Evolutionary conservation across 1,284 basidiomycete species (phyloP).

Genomic region (Exobasidium cylindrosporum): DNA sequence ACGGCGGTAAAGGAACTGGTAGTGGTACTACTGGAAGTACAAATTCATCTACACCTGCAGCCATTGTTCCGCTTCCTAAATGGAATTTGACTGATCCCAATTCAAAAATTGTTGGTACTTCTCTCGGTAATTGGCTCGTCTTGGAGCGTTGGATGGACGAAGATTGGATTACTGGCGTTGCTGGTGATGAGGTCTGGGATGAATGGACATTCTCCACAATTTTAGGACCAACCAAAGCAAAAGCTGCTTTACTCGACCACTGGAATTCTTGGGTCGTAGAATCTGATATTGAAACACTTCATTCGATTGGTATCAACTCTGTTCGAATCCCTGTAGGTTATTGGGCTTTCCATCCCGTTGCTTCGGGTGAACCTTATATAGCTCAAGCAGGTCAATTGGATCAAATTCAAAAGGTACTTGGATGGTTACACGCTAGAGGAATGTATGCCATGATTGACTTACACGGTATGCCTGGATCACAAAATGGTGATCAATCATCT

Average conservation of each 20-base stretch:
- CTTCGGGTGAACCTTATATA: constrained; percentile 35
- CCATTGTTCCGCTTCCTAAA: constrained; percentile 34
- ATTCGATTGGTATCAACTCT: constrained; percentile 49
- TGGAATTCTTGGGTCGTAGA: constrained; percentile 56
- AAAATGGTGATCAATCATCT: constrained; percentile 53
- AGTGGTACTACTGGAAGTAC: constrained; percentile 10
- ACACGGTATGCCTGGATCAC: constrained; percentile 58
- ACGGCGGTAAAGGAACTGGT: not conserved
- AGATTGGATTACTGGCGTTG: constrained; percentile 55
- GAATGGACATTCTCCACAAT: constrained; percentile 54
- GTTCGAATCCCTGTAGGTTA: constrained; percentile 56
- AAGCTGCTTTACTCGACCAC: constrained; percentile 45
- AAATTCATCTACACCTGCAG: constrained; percentile 14
- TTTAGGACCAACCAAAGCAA: constrained; percentile 37
- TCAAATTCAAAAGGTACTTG: constrained; percentile 40
- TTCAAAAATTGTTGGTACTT: constrained; percentile 49
- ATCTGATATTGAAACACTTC: constrained; percentile 53
- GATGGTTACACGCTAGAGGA: constrained; percentile 52
- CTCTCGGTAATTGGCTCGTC: constrained; percentile 51
- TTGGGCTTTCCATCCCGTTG: constrained; percentile 50
- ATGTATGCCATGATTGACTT: constrained; percentile 58
- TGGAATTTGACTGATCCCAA: constrained; percentile 51
- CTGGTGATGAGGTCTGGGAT: constrained; percentile 52
- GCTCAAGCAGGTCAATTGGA: constrained; percentile 32
- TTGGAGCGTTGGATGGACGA: constrained; percentile 57